Evolutionary conservation across 2,329 filamentous ascomycete genomes (phyloP).

Genomic region (Penicillium italicum): DNA sequence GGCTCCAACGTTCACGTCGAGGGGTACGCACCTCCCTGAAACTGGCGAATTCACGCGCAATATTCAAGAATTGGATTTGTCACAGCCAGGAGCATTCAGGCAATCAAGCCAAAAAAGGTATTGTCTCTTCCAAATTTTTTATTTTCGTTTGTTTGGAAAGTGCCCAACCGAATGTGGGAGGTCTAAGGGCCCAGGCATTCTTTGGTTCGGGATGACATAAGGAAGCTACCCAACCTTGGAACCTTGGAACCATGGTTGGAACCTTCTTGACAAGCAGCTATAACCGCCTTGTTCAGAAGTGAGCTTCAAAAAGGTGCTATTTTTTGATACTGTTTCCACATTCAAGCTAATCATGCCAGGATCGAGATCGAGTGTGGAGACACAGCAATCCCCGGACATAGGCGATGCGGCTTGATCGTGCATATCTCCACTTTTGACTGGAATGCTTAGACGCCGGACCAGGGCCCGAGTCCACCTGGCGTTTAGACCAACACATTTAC

Average conservation of each 20-base stretch:
- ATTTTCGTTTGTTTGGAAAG: background rate
- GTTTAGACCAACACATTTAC: slow-evolving; percentile 14
- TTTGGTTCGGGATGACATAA: slow-evolving; percentile 12
- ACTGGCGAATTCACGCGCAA: background rate
- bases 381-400: slow-evolving; percentile 6
- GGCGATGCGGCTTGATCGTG: slow-evolving; percentile 23
- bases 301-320: background rate
- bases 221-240: background rate
- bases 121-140: background rate
- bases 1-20: background rate
- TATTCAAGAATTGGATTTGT: background rate
- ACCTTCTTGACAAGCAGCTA: background rate
- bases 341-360: background rate
- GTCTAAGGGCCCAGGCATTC: background rate
- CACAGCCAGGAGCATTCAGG: background rate
- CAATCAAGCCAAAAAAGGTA: background rate
- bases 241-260: slow-evolving; percentile 4
- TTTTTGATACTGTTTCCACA: background rate
- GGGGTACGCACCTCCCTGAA: background rate
- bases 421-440: slow-evolving; percentile 28
- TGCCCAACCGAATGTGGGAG: background rate
- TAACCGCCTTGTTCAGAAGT: background rate
- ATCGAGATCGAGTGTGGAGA: slow-evolving; percentile 7
- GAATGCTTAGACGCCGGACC: slow-evolving; percentile 32
- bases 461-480: slow-evolving; percentile 25